phyloP scores from a whole-genome alignment of 1,284 basidiomycete genomes.

The Volvariella surrecta region DNA sequence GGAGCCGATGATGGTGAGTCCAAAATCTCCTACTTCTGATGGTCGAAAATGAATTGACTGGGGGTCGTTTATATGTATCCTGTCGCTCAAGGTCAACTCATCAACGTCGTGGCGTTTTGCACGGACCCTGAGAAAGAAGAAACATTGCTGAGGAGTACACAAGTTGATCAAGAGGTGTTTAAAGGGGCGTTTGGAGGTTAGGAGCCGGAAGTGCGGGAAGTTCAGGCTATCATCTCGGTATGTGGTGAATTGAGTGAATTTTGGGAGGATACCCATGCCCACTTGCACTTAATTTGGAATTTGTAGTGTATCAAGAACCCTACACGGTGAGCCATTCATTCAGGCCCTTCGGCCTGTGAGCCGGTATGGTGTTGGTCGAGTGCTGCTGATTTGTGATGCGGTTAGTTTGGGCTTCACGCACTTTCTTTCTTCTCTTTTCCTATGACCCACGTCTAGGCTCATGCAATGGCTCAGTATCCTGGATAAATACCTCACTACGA shows the following conservation, averaged over 20 bases:
- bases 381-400: constrained; percentile 27
- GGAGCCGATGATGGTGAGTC: constrained; percentile 27
- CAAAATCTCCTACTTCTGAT: background rate
- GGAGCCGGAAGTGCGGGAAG: constrained; percentile 32
- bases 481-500: too few relatives aligned
- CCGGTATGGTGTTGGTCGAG: constrained; percentile 16
- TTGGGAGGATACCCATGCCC: too few relatives aligned
- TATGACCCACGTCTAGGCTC: background rate
- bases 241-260: too few relatives aligned
- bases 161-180: constrained; percentile 24
- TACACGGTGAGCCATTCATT: constrained; percentile 21
- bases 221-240: constrained; percentile 31
- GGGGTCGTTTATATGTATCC: constrained; percentile 22
- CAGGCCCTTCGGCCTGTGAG: constrained; percentile 21
- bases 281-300: background rate
- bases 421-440: background rate
- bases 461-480: constrained; percentile 1
- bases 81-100: constrained; percentile 27
- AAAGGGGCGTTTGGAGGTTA: constrained; percentile 25
- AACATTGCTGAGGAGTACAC: constrained; percentile 24
- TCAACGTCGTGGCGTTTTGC: constrained; percentile 34
- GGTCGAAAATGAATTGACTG: background rate
- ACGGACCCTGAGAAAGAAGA: constrained; percentile 25
- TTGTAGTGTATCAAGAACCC: constrained; percentile 8
- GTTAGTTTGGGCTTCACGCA: constrained; percentile 8